Evolutionary conservation across 345 rosid species (phyloP), one percentile per base, ranked within the genome.

Genomic region (Populus simonii): DNA sequence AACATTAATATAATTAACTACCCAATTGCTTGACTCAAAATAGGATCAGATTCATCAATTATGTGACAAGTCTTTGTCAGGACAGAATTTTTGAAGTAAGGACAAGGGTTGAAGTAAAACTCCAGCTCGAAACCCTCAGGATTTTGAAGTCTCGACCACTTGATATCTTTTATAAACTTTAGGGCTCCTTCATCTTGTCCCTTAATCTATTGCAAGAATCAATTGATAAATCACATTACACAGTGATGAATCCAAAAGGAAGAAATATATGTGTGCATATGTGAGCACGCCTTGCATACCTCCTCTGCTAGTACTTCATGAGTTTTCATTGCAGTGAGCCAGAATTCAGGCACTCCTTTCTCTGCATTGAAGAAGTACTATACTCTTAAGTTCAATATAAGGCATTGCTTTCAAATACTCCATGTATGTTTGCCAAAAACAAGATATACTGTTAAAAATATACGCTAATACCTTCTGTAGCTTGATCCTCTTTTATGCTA

Each of bases 141-240:
- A 3, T 76, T 72, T 67, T 79, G 63, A 12, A 76, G 70, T 71
- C 82, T 79, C 23, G 12, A 47, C 80, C 80, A 83, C 68, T 76
- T 79, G 66, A 83, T 76, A 72, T 83, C 82, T 69, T 79, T 83
- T 18, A 83, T 68, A 51, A 69, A 79, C 68, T 76, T 75, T 11
- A 83, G 78, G 68, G 85, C 83, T 33, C 75, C 85, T 66, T 83
- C 85, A 72, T 83, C 85, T 61, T 78, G 76, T 63, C 79, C 85
- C 27, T 71, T 70, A 4, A 83, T 76, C 85, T 83, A 72, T 3
- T 38, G 9, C 80, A 55, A 72, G 31, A 67, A 79, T 35, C 45
- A 33, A 47, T 7, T 47, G 51, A 47, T 15, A 16, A 51, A 15
- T 7, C 13, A 31, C 2, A 63, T 74, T 25, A 47, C 51, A 31